Base-by-base conservation (phyloP, 1,284 basidiomycete species). In the Ustilago cynodontis region DNA sequence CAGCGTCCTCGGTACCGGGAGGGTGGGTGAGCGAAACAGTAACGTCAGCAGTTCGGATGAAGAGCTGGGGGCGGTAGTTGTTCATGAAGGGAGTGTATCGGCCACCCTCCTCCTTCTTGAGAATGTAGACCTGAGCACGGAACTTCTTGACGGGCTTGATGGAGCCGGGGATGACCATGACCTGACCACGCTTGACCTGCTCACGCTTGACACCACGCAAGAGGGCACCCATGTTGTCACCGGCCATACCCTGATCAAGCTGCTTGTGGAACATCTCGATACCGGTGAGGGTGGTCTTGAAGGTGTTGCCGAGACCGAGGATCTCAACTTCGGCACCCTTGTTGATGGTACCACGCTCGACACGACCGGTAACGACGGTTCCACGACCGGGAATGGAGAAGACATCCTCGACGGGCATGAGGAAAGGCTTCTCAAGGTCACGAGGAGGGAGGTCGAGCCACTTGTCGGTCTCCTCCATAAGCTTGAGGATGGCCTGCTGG, bases 231-330 rank as follows among this genome's bases (percentile, higher is more conserved):
- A 98, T 98, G 90, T 99, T 99, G 88, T 99, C 97, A 86, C 97
- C 97, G 79, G 97, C 96, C 88, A 98, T 94, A 76, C 94, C 96
- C 71, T 95, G 91, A 64, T 99, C 97, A 72, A 99, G 91, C 88
- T 99, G 97, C 90, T 98, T 98, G 90, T 98, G 95, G 92, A 99
- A 99, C 94, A 98, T 98, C 88, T 99, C 96, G 85, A 98, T 95
- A 81, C 95, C 95, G 80, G 95, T 99, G 66, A 99, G 88, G 35
- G 93, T 96, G 14, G 96, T 97, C 90, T 97, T 98, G 87, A 94
- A 88, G 70, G 89, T 89, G 63, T 89, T 88, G 68, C 95, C 96
- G 69, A 94, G 89, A 81, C 97, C 97, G 80, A 99, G 87, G 75
- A 99, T 90, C 88, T 99, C 96, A 53, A 99, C 90, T 87, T 99